Conservation (phyloP, 2,329 filamentous ascomycete genomes). For the Diaporthe eres region DNA sequence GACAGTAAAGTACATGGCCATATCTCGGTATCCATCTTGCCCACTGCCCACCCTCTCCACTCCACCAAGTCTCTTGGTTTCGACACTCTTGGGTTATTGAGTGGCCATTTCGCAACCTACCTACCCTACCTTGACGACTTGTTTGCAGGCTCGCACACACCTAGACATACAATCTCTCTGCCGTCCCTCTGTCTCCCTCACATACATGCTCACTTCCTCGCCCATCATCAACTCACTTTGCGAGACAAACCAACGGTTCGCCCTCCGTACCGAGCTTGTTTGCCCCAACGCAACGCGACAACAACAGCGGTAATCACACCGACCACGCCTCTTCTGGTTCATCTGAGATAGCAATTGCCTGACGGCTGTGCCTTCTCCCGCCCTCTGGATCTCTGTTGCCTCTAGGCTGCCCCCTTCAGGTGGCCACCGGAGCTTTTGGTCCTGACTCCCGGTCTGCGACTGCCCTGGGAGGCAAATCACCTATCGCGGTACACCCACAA, state of each 20-base stretch:
- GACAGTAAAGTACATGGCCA: neutral
- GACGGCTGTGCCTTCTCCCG: neutral
- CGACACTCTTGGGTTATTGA: neutral
- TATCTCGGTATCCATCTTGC: constrained; percentile 13
- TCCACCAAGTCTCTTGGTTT: neutral
- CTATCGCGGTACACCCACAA: neutral
- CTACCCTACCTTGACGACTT: neutral
- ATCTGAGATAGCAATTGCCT: neutral
- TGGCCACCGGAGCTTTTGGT: constrained; percentile 12
- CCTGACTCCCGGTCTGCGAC: constrained; percentile 12
- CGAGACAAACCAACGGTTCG: neutral
- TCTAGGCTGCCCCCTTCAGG: neutral
- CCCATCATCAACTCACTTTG: neutral
- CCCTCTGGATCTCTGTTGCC: neutral
- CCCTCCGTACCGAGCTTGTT: neutral
- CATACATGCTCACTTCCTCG: neutral
- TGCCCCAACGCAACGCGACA: constrained; percentile 2
- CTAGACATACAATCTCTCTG: neutral
- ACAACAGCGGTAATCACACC: neutral
- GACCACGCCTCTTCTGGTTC: neutral
- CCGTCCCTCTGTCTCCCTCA: neutral
- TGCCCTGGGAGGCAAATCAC: neutral
- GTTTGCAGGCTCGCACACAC: neutral
- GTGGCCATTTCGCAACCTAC: neutral
- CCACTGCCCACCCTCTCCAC: neutral